These are phyloP conservation scores for Aegilops sharonensis DNA, from an alignment of 176 grass and related monocot genomes.

Conservation along the genomic window DNA sequence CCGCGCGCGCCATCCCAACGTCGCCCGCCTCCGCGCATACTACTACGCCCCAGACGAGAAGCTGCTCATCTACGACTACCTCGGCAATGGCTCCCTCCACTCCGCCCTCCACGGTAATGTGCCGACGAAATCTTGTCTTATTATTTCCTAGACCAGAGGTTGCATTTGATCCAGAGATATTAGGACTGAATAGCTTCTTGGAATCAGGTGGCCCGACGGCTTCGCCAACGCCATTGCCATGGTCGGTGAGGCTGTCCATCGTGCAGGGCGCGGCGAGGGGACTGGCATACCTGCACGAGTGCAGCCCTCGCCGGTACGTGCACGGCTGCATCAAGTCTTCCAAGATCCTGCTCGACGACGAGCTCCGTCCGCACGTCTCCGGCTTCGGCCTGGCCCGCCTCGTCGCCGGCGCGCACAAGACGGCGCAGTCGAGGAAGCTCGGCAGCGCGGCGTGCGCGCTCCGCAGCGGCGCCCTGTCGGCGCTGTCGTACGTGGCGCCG, in stretches of 20 bases:
- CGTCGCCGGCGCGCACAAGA: conserved; percentile 63
- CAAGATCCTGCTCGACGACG: conserved; percentile 96
- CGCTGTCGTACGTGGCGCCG: conserved; percentile 60
- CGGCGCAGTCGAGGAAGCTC: conserved; percentile 53
- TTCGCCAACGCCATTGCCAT: conserved; percentile 59
- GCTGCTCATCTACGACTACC: conserved; percentile 95
- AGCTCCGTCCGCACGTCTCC: conserved; percentile 68
- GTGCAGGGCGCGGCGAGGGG: conserved; percentile 78
- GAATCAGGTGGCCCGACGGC: conserved; percentile 60
- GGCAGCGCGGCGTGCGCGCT: conserved; percentile 37
- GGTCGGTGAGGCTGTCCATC: conserved; percentile 67
- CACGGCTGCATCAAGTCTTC: conserved; percentile 88
- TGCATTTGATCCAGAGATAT: background rate
- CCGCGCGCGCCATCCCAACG: conserved; percentile 73
- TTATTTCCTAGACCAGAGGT: background rate
- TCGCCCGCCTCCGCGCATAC: conserved; percentile 85
- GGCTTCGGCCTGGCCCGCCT: conserved; percentile 89
- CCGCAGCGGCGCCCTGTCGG: conserved; percentile 30
- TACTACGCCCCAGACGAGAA: conserved; percentile 98
- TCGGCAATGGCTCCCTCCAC: conserved; percentile 85
- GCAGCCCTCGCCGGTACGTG: conserved; percentile 81
- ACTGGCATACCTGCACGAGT: conserved; percentile 81
- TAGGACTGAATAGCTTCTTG: background rate
- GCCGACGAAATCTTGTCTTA: background rate
- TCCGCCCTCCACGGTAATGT: conserved; percentile 79